Conservation (phyloP, 176 grass and related monocot species). For the Eremochloa ophiuroides region DNA sequence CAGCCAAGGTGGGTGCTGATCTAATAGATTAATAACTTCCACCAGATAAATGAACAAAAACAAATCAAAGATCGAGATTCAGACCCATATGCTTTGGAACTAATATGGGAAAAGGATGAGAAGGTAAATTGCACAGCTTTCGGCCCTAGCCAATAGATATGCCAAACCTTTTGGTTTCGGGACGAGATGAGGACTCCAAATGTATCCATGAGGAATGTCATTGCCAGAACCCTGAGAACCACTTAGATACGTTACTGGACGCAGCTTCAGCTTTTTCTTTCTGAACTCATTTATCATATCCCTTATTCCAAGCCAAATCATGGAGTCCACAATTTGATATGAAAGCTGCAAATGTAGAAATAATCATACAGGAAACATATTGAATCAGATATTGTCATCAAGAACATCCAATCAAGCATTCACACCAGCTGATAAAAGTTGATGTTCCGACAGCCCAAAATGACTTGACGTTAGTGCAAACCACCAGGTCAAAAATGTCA, state of each 20-base stretch:
- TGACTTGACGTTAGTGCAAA: background rate
- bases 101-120: background rate
- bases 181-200: constrained; percentile 97
- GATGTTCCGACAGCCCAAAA: background rate
- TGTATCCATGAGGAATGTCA: constrained; percentile 89
- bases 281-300: constrained; percentile 99
- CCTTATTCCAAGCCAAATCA: constrained; percentile 98
- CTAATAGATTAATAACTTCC: background rate
- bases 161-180: constrained; percentile 86
- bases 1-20: background rate
- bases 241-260: constrained; percentile 91
- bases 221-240: constrained; percentile 68
- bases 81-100: background rate
- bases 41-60: constrained; percentile 10
- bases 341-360: constrained; percentile 64
- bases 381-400: constrained; percentile 1
- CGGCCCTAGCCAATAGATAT: constrained; percentile 3
- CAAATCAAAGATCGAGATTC: background rate
- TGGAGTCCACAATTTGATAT: constrained; percentile 91
- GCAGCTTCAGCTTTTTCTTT: constrained; percentile 89
- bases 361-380: constrained; percentile 1
- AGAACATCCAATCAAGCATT: constrained; percentile 4
- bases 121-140: constrained; percentile 35
- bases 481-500: background rate
- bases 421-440: background rate